Evolutionary conservation across 2,329 filamentous ascomycete species (phyloP).

Genomic region (Phyllosticta paracitricarpa): DNA sequence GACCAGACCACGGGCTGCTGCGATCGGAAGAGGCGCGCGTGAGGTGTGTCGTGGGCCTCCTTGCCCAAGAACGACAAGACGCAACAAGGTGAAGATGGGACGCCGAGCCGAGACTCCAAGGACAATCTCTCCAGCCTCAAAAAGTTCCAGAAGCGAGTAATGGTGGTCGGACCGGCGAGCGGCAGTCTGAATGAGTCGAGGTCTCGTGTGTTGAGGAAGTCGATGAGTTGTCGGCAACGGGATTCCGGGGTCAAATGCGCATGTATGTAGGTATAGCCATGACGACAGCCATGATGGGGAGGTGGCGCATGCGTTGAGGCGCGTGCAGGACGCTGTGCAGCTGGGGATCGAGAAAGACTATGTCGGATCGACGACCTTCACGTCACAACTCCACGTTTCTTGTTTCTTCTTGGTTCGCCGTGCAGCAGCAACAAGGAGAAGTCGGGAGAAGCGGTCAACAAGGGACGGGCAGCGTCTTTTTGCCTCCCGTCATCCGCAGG

Average conservation of each 20-base stretch:
- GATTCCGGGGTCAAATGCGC: neutral
- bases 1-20: neutral
- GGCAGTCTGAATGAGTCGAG: neutral
- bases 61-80: neutral
- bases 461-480: neutral
- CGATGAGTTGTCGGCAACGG: neutral
- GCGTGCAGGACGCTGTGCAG: neutral
- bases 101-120: neutral
- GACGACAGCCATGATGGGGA: neutral
- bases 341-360: neutral
- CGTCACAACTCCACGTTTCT: neutral
- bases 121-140: neutral
- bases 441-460: neutral
- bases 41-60: neutral
- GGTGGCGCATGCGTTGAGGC: neutral
- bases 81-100: neutral
- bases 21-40: neutral
- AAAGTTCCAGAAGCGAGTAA: neutral
- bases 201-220: neutral
- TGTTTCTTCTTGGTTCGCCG: neutral
- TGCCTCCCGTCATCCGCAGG: neutral
- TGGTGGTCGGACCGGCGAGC: neutral
- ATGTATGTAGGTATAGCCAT: neutral
- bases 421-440: neutral
- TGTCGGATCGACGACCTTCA: neutral